Base-by-base conservation (phyloP, 2,329 filamentous ascomycete genomes). In the Stagonosporopsis rhizophila region DNA sequence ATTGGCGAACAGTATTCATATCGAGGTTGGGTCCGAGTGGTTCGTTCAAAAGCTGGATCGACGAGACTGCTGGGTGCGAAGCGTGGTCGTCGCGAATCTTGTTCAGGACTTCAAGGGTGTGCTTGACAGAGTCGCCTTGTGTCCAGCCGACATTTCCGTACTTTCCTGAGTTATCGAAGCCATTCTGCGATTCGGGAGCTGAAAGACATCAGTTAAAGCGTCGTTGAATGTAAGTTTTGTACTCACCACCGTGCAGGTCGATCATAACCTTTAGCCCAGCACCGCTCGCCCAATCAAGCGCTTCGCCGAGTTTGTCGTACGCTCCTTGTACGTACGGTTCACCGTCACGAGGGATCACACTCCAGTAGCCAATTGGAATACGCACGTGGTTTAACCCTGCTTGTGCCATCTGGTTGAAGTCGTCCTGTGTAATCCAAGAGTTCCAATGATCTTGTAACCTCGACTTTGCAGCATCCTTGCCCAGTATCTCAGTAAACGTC, bases 301-400 rank as follows among this genome's bases (percentile, higher is more conserved):
- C 83, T 58, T 81, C 68, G 55, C 86, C 84, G 9, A 89, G 78
- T 64, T 82, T 80, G 15, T 81, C 73, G 41, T 87, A 79, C 59
- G 87, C 86, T 35, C 87, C 87, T 65, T 85, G 79, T 6, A 89
- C 83, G 62, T 85, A 89, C 17, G 85, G 85, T 49, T 87, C 85
- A 6, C 80, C 82, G 6, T 80, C 72, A 12, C 63, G 71, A 2
- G 81, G 80, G 40, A 79, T 76, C 11, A 87, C 73, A 30, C 86
- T 85, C 87, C 87, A 89, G 69, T 88, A 88, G 6, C 87, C 87
- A 46, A 89, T 80, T 1, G 87, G 87, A 51, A 89, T 88, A 42
- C 87, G 79, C 34, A 88, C 84, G 61, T 87, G 82, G 73, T 87
- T 89, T 67, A 89, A 72, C 4, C 86, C 86, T 15, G 79, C 78